phyloP scores from a whole-genome alignment of 2,329 filamentous ascomycete species.

The Cercospora sp. region DNA sequence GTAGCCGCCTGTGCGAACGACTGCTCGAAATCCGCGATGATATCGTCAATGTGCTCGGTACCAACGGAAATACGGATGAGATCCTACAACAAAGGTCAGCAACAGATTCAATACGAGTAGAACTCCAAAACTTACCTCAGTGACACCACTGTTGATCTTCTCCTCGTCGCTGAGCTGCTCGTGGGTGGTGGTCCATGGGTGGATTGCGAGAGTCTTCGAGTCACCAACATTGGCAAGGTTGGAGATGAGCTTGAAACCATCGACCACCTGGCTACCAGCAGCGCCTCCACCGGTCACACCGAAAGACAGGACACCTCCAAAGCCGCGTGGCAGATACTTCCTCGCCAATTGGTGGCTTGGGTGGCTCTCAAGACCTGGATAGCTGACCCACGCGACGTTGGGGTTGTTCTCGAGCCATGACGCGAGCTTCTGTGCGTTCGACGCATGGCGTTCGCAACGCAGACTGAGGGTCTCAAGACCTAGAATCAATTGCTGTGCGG shows the following conservation, averaged over 20 bases:
- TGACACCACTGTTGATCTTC: constrained; percentile 76
- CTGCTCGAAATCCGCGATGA: constrained; percentile 93
- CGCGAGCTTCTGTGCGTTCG: constrained; percentile 78
- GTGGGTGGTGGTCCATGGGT: constrained; percentile 94
- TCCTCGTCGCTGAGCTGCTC: constrained; percentile 86
- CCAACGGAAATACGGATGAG: constrained; percentile 94
- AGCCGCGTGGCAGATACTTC: constrained; percentile 81
- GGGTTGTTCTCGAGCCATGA: constrained; percentile 79
- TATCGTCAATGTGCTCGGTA: constrained; percentile 95
- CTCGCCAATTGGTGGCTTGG: constrained; percentile 76
- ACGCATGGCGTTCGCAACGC: constrained; percentile 80
- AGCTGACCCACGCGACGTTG: constrained; percentile 89
- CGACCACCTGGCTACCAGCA: constrained; percentile 86
- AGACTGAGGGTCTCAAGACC: constrained; percentile 88
- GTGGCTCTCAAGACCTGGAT: constrained; percentile 83
- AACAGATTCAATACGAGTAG: neutral
- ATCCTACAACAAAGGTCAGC: constrained; percentile 56
- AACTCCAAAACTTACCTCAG: constrained; percentile 40
- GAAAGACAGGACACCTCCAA: constrained; percentile 88
- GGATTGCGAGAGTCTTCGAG: constrained; percentile 90
- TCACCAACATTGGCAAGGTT: constrained; percentile 97
- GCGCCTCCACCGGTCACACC: constrained; percentile 84
- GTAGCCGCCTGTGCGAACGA: constrained; percentile 66
- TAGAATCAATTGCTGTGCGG: constrained; percentile 84
- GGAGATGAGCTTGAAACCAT: constrained; percentile 91